These are phyloP conservation scores for Hypoxylon perforatum DNA, from an alignment of 495 filamentous ascomycete species.

Conservation along the genomic window DNA sequence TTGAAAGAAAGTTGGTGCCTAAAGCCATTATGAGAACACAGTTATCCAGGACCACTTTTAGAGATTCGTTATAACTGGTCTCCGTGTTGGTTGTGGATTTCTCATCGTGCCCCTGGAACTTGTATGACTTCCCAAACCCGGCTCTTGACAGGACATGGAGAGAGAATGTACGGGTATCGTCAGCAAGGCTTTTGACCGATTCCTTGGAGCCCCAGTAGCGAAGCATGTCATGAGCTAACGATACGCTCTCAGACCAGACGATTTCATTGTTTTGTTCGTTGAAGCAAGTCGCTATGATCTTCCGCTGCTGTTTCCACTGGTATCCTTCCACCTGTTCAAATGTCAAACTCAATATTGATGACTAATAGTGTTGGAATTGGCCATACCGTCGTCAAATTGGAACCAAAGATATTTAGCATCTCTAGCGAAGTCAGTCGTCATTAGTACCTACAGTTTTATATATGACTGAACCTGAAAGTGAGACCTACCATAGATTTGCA, in stretches of 20 bases:
- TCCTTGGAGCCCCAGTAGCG: constrained; percentile 50
- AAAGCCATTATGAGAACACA: constrained; percentile 36
- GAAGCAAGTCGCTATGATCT: constrained; percentile 54
- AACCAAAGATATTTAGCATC: constrained; percentile 11
- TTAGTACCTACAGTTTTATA: too few relatives aligned
- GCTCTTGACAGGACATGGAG: constrained; percentile 59
- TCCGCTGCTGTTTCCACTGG: constrained; percentile 61
- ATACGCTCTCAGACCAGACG: constrained; percentile 59
- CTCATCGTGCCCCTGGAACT: constrained; percentile 42
- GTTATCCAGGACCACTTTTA: constrained; percentile 45
- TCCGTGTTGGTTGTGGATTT: constrained; percentile 3
- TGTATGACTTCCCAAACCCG: constrained; percentile 56
- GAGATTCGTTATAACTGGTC: constrained; percentile 47
- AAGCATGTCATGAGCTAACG: constrained; percentile 61
- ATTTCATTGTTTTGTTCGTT: constrained; percentile 62
- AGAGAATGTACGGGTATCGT: constrained; percentile 57
- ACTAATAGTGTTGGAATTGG: not conserved
- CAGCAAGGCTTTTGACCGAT: constrained; percentile 35
- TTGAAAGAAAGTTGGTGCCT: not conserved
- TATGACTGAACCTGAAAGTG: too few relatives aligned
- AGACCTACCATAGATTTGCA: constrained; percentile 40
- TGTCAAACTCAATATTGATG: not conserved
- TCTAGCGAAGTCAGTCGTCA: not conserved
- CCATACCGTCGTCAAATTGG: not conserved
- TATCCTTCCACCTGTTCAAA: constrained; percentile 38